Evolutionary conservation across 73 alveolate species (phyloP), one percentile per base, ranked within the genome.

Genomic region (Durusdinium trenchii): DNA sequence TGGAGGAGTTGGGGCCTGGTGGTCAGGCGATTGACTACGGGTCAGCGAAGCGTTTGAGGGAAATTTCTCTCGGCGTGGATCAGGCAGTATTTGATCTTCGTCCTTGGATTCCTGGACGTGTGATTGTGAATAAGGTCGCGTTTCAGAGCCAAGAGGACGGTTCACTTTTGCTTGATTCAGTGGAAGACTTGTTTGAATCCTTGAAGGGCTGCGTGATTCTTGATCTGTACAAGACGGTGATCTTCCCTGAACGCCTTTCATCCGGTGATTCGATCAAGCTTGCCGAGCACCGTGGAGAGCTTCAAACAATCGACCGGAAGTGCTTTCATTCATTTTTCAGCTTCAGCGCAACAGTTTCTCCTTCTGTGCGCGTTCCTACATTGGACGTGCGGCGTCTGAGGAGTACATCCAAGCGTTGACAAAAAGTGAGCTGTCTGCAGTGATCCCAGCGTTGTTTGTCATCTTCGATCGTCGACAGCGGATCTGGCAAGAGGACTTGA

Each of bases 141-240:
- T n/a, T n/a, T n/a, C n/a, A n/a, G n/a, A n/a, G n/a, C n/a, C n/a
- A n/a, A n/a, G n/a, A n/a, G n/a, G n/a, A n/a, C n/a, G n/a, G n/a
- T n/a, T n/a, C n/a, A n/a, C n/a, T n/a, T n/a, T n/a, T n/a, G 3
- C 60, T 38, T 3, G 61, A 76, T 7, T 76, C 60, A 7, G 42
- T 76, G 12, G 38, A 60, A 2, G 86, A 76, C 5, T 20, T 76
- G 30, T 76, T 40, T 6, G 86, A 76, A 5, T 36, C 6, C 35
- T 60, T 42, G 6, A 38, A 76, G 61, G 45, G 6, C 38, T 40
- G 86, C 45, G 40, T 54, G 42, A 20, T 43, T 38, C 35, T 76
- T 76, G 86, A 76, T 76, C 86, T 76, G 9, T 76, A 76, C 38
- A 76, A 43, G 86, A 42, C 86, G 61, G 86, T 76, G 86, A 76